Base-by-base conservation (phyloP, 1,284 basidiomycete species). In the Naganishia sp. region DNA sequence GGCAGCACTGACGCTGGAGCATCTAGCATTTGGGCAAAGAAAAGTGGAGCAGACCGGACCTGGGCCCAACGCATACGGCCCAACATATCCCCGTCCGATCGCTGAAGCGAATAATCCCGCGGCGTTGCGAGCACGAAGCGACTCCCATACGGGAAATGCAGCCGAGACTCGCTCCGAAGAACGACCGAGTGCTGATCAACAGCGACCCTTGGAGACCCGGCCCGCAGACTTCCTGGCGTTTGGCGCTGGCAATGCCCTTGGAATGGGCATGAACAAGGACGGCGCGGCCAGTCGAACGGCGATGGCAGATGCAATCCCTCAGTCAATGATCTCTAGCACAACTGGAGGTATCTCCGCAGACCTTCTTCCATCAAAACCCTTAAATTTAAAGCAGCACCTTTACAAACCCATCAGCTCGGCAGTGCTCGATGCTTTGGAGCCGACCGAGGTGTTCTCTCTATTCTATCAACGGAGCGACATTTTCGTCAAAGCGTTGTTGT, bases 1-100 rank as follows among this genome's bases (percentile, higher is more conserved):
- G 21, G 80, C 80, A 0, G 80, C 79, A 3, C 69, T 80, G 23
- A 80, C 78, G 0, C 72, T 81, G 6, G 80, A 81, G 60, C 78
- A 80, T 58, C 71, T 80, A 11, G 78, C 79, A 2, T 80, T 79
- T 67, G 79, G 79, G 3, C 73, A 77, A n/a, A 63, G 68, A 55
- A 69, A 69, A 49, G 46, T 56, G 18, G 62, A 64, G 28, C 66
- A 67, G 39, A 61, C 58, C 23, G 58, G 58, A 31, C 58, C 58
- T 0, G 58, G 58, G n/a, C 58, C 58, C 21, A 61, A 61, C 41
- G 58, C 58, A 23, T 61, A 61, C 31, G 58, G 58, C 9, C 58
- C 58, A 9, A 61, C 58, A 18, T 61, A 61, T 61, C 58, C 58
- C 6, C 47, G 58, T 41, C 39, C 58, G 6, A 39, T 61, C 1